Percentiles rank a stretch among this genome's conserved stretches.
These are phyloP conservation scores for Elongisporangium prolatum DNA, from an alignment of 352 stramenopile species.

Conservation along the genomic window DNA sequence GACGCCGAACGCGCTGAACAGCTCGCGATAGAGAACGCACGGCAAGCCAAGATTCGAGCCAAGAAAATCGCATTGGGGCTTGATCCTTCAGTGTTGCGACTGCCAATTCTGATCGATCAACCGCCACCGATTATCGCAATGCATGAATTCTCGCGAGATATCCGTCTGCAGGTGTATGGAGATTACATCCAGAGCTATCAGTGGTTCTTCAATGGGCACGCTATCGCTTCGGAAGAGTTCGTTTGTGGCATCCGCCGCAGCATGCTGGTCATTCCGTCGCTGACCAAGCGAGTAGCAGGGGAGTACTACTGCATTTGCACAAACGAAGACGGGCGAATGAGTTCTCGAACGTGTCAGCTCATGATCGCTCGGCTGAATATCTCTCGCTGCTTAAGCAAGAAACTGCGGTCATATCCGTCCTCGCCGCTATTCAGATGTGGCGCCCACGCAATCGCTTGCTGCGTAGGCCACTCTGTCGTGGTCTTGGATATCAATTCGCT, in stretches of 20 bases:
- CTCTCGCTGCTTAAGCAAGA: conserved; percentile 14
- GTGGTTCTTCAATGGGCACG: conserved; percentile 46
- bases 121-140: conserved; percentile 26
- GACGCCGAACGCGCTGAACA: conserved; percentile 26
- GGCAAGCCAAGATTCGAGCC: conserved; percentile 36
- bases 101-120: conserved; percentile 24
- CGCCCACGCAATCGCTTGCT: conserved; percentile 11
- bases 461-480: conserved; percentile 11
- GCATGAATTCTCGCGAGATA: conserved; percentile 9
- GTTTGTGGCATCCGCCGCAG: conserved; percentile 17
- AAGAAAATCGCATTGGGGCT: conserved; percentile 57
- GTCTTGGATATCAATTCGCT: conserved; percentile 21
- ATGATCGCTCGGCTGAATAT: conserved; percentile 20
- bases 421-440: conserved; percentile 17
- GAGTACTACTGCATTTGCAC: conserved; percentile 61
- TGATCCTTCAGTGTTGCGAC: conserved; percentile 34
- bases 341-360: conserved; percentile 28
- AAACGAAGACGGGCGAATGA: conserved; percentile 50
- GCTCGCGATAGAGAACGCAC: conserved; percentile 28
- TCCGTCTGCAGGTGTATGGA: conserved; percentile 38
- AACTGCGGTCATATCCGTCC: conserved; percentile 20
- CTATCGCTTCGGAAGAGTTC: conserved; percentile 9
- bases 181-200: conserved; percentile 33
- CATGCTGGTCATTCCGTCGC: conserved; percentile 29
- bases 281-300: conserved; percentile 37